phyloP scores from a whole-genome alignment of 192 early-diverging fungal genomes.

The Umbelopsis sp. region DNA sequence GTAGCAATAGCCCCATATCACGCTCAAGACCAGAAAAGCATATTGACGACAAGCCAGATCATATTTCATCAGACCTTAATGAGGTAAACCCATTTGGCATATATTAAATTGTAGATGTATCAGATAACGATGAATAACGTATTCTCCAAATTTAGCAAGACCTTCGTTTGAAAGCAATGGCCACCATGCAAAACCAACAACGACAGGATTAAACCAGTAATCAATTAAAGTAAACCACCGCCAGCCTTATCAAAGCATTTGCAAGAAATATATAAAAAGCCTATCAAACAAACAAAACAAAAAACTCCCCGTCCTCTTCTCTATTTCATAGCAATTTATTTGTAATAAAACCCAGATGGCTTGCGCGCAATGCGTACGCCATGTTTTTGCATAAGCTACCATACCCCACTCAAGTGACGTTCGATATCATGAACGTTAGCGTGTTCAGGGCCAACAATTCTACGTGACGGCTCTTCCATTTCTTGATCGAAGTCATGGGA shows the following conservation, averaged over 20 bases:
- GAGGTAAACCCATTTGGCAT: background rate
- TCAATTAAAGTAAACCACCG: too few relatives aligned
- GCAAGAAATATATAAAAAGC: too few relatives aligned
- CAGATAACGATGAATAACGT: background rate
- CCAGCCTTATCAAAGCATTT: too few relatives aligned
- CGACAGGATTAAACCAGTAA: background rate
- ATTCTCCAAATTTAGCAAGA: background rate
- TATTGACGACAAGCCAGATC: background rate
- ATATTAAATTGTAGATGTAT: background rate
- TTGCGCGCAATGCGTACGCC: too few relatives aligned
- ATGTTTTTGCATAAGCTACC: slow-evolving; percentile 14
- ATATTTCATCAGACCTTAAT: background rate
- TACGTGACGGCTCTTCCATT: slow-evolving; percentile 20
- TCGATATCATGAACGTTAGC: slow-evolving; percentile 30
- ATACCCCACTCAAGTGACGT: slow-evolving; percentile 31
- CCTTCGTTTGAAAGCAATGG: background rate
- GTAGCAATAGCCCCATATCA: background rate
- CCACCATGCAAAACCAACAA: background rate
- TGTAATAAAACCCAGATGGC: slow-evolving; percentile 10
- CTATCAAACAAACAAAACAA: too few relatives aligned
- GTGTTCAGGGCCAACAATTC: slow-evolving; percentile 21
- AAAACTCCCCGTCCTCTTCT: too few relatives aligned
- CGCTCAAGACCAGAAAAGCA: background rate
- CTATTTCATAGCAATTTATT: too few relatives aligned
- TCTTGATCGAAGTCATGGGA: too few relatives aligned